Evolutionary conservation across 2,329 filamentous ascomycete species (phyloP).

Genomic region (Neospermospora avenae): DNA sequence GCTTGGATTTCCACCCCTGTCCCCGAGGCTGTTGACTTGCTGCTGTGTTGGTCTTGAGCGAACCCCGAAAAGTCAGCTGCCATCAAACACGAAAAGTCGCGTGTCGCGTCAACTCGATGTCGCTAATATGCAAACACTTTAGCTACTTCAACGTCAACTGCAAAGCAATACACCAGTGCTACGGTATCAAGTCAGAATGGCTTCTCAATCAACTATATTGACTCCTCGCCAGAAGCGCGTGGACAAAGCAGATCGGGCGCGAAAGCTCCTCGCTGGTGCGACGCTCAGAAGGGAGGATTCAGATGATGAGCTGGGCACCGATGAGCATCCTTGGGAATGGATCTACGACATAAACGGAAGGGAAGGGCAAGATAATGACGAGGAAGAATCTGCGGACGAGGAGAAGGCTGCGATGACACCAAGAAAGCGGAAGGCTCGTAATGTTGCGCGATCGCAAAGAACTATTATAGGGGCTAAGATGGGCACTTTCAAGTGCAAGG

Average conservation of each 20-base stretch:
- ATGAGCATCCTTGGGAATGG: constrained; percentile 77
- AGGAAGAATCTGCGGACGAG: constrained; percentile 18
- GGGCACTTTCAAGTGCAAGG: constrained; percentile 72
- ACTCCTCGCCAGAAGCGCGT: constrained; percentile 23
- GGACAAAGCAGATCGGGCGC: constrained; percentile 38
- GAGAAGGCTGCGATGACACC: constrained; percentile 17
- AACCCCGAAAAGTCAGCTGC: not conserved
- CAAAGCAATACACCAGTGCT: not conserved
- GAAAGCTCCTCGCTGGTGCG: constrained; percentile 37
- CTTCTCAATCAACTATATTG: constrained; percentile 20
- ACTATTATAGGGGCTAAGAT: constrained; percentile 73
- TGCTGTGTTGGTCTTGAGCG: too few relatives aligned
- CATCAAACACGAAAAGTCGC: constrained; percentile 17
- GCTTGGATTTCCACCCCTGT: too few relatives aligned
- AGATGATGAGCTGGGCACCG: constrained; percentile 77
- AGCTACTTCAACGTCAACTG: constrained; percentile 6
- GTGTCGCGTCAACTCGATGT: constrained; percentile 18
- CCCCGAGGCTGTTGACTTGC: too few relatives aligned
- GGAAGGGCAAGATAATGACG: constrained; percentile 12
- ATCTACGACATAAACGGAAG: constrained; percentile 51
- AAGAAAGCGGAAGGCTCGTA: constrained; percentile 24
- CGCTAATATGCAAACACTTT: constrained; percentile 22
- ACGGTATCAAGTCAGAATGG: constrained; percentile 27
- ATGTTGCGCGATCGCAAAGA: constrained; percentile 31
- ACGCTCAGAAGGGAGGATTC: constrained; percentile 62